A percentile compares a stretch with the other conserved stretches of the same genome.
phyloP scores from a whole-genome alignment of 176 grass and related monocot genomes.

The Triticum turgidum region DNA sequence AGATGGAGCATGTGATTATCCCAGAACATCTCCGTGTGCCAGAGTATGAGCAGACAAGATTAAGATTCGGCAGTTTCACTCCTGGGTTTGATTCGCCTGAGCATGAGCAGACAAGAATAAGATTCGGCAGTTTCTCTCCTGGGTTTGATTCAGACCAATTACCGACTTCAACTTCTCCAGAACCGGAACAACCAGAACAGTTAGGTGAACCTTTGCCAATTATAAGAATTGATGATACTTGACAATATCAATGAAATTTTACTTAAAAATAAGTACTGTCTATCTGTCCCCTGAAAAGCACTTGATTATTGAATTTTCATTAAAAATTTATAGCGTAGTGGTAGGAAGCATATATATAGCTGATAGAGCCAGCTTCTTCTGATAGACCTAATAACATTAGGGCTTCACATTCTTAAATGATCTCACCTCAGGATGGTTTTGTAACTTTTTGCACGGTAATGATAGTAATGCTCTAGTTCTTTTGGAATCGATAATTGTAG shows the following conservation, averaged over 20 bases:
- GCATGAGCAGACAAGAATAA: constrained; percentile 54
- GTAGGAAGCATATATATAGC: neutral
- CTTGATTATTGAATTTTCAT: neutral
- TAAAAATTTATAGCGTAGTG: neutral
- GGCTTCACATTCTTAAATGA: neutral
- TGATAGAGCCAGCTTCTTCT: neutral
- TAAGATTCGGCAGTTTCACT: constrained; percentile 80
- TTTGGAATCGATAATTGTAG: neutral
- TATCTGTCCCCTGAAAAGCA: neutral
- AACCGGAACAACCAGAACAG: constrained; percentile 49
- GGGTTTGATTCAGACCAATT: constrained; percentile 40
- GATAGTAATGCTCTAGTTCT: neutral
- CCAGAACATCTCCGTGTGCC: constrained; percentile 73
- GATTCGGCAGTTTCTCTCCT: constrained; percentile 72
- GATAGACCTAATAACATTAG: neutral
- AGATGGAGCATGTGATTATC: constrained; percentile 70
- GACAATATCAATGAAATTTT: neutral
- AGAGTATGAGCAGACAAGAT: constrained; percentile 53
- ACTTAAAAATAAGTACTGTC: neutral
- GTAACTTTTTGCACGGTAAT: neutral
- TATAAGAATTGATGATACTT: neutral
- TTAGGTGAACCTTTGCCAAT: constrained; percentile 46
- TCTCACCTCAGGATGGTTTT: neutral
- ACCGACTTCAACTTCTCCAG: constrained; percentile 20
- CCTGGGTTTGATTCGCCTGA: constrained; percentile 35